These are phyloP conservation scores for Leucocoprinus sp. DNA, from an alignment of 768 basidiomycete genomes.

Conservation along the genomic window DNA sequence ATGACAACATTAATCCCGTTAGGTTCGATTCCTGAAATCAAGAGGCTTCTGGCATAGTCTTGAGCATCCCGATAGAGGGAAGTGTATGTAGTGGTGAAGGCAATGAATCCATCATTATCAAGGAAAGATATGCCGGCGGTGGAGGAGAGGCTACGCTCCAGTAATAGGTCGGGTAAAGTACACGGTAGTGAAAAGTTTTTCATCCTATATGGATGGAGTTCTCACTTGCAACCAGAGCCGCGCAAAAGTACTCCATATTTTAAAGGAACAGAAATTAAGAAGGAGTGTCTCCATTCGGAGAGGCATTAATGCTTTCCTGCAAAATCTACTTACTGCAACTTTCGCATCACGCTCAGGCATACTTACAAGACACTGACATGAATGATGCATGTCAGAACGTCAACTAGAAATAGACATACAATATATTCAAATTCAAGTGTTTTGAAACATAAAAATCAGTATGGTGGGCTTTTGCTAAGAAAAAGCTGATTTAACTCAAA, in stretches of 20 bases:
- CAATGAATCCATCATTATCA: not conserved
- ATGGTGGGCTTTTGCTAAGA: too few relatives aligned
- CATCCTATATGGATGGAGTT: not conserved
- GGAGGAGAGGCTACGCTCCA: conserved; percentile 1
- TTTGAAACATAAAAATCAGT: too few relatives aligned
- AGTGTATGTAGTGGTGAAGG: not conserved
- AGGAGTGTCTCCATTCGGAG: too few relatives aligned
- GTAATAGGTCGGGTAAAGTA: conserved; percentile 1
- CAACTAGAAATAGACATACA: too few relatives aligned
- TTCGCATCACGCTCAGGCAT: too few relatives aligned
- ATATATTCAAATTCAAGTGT: too few relatives aligned
- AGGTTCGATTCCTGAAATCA: conserved; percentile 1
- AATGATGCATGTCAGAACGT: too few relatives aligned
- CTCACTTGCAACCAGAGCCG: not conserved
- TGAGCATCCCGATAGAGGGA: not conserved
- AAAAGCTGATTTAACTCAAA: too few relatives aligned
- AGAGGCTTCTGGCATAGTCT: conserved; percentile 4
- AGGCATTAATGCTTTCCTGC: too few relatives aligned
- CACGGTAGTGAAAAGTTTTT: not conserved
- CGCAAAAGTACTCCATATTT: not conserved
- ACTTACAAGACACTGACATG: too few relatives aligned
- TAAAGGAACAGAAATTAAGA: not conserved
- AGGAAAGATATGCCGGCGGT: conserved; percentile 7
- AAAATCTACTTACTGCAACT: too few relatives aligned
- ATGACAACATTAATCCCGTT: not conserved